phyloP scores from a whole-genome alignment of 331 rosid species.

The Quercus lobata region DNA sequence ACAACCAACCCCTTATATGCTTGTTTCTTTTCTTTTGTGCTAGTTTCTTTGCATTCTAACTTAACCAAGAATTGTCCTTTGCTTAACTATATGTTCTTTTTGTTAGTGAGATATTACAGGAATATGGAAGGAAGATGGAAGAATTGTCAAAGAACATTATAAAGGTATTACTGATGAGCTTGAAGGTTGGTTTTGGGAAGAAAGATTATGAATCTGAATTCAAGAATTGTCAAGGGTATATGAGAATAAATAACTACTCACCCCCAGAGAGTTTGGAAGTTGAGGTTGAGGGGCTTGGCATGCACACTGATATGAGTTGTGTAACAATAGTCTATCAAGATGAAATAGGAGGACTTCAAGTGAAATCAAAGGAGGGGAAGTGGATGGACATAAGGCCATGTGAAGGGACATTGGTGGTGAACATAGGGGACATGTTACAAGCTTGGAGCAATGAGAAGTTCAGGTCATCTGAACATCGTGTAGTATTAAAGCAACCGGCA shows the following conservation, averaged over 20 bases:
- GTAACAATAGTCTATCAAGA: constrained; percentile 79
- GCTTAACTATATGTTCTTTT: constrained; percentile 1
- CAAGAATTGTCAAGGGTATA: constrained; percentile 80
- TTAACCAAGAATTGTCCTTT: neutral
- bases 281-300: constrained; percentile 81
- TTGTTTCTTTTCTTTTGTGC: neutral
- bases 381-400: constrained; percentile 83
- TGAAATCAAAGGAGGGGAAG: constrained; percentile 66
- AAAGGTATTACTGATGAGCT: constrained; percentile 52
- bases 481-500: constrained; percentile 49
- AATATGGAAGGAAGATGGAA: constrained; percentile 81
- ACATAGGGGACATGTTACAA: constrained; percentile 89
- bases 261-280: constrained; percentile 39
- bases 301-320: constrained; percentile 99
- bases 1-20: neutral
- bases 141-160: constrained; percentile 62
- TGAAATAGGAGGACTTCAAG: constrained; percentile 88
- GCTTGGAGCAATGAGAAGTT: constrained; percentile 90
- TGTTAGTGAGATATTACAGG: constrained; percentile 70
- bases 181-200: constrained; percentile 58
- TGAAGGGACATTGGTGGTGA: constrained; percentile 77
- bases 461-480: constrained; percentile 92
- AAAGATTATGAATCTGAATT: constrained; percentile 55
- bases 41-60: neutral
- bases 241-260: constrained; percentile 79